Conservation (phyloP, 352 stramenopile species). For the Phytophthora gonapodyides region DNA sequence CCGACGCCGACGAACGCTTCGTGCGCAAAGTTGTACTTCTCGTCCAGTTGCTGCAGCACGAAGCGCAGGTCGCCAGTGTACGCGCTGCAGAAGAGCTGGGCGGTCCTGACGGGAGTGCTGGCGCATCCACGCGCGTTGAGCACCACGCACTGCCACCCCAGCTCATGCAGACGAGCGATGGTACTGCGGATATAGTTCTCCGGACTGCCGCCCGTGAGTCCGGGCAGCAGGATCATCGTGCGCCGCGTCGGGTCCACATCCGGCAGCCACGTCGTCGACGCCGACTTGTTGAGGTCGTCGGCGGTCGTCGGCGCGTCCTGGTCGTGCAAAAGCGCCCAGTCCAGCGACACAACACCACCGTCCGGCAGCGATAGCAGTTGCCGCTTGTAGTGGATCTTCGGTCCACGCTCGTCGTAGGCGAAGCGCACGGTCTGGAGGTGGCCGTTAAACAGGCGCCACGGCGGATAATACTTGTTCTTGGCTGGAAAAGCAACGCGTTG, state of each 20-base stretch:
- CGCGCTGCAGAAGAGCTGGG: slow-evolving; percentile 67
- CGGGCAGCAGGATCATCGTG: slow-evolving; percentile 66
- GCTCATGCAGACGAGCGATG: slow-evolving; percentile 46
- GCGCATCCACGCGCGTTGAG: slow-evolving; percentile 76
- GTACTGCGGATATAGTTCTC: slow-evolving; percentile 78
- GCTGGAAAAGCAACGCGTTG: slow-evolving; percentile 32
- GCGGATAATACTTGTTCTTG: slow-evolving; percentile 56
- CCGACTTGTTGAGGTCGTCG: slow-evolving; percentile 13
- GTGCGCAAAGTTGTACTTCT: slow-evolving; percentile 47
- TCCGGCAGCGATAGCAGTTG: slow-evolving; percentile 67
- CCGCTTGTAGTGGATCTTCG: slow-evolving; percentile 55
- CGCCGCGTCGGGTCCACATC: slow-evolving; percentile 38
- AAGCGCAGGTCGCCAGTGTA: slow-evolving; percentile 74
- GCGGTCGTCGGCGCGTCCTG: slow-evolving; percentile 10
- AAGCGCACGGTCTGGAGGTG: slow-evolving; percentile 69
- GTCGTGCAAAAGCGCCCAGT: slow-evolving; percentile 58
- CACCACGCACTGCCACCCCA: slow-evolving; percentile 74
- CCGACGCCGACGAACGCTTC: slow-evolving; percentile 62
- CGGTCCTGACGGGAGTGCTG: slow-evolving; percentile 57
- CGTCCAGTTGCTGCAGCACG: slow-evolving; percentile 45
- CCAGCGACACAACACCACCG: slow-evolving; percentile 66
- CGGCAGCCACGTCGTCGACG: slow-evolving; percentile 29
- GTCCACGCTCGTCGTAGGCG: slow-evolving; percentile 38
- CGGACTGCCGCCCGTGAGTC: slow-evolving; percentile 64
- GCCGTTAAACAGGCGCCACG: slow-evolving; percentile 63